Evolutionary conservation across 805 yeast genomes (phyloP).

Genomic region (Teunomyces funiuensis): DNA sequence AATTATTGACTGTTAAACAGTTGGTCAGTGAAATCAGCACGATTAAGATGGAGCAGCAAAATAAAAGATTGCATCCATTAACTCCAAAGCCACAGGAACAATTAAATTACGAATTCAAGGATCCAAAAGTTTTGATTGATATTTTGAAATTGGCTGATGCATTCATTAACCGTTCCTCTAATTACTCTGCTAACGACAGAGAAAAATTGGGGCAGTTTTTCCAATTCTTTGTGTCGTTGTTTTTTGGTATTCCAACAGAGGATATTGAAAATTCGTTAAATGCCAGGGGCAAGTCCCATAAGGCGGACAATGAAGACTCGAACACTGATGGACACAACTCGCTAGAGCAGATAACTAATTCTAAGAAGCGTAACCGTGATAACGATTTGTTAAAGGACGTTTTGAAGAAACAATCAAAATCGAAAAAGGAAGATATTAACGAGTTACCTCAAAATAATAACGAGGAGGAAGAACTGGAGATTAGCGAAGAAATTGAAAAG

Average conservation of each 20-base stretch:
- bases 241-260: constrained; percentile 61
- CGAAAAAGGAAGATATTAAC: constrained; percentile 33
- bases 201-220: constrained; percentile 73
- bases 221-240: constrained; percentile 65
- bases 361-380: constrained; percentile 54
- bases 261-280: constrained; percentile 43
- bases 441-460: constrained; percentile 28
- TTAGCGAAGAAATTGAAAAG: constrained; percentile 30
- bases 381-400: constrained; percentile 60
- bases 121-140: constrained; percentile 70
- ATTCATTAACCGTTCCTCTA: constrained; percentile 65
- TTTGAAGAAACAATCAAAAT: constrained; percentile 49
- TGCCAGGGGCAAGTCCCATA: constrained; percentile 16
- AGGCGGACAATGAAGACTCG: constrained; percentile 14
- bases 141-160: constrained; percentile 64
- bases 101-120: constrained; percentile 62
- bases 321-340: constrained; percentile 17
- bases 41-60: constrained; percentile 86
- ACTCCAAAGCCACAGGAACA: constrained; percentile 83
- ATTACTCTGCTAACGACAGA: constrained; percentile 78
- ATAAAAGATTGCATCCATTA: constrained; percentile 80
- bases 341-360: constrained; percentile 17
- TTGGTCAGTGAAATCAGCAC: constrained; percentile 89
- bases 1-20: constrained; percentile 84
- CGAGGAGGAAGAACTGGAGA: constrained; percentile 35